A percentile compares a stretch with the other conserved stretches of the same genome.
phyloP scores from a whole-genome alignment of 2,329 filamentous ascomycete genomes.

The Parastagonospora nodorum region DNA sequence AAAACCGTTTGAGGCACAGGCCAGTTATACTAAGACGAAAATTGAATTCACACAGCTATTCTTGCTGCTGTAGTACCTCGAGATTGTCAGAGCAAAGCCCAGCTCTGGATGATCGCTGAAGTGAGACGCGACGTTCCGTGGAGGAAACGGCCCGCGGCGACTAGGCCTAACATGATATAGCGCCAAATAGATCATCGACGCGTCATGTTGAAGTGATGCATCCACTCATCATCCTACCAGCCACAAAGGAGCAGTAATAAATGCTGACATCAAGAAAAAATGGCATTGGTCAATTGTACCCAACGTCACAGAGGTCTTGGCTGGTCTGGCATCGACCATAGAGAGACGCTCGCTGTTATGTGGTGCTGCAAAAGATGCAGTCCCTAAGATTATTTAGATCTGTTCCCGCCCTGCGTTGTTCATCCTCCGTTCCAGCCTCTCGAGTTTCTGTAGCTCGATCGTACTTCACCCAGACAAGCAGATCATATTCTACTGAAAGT shows the following conservation, averaged over 20 bases:
- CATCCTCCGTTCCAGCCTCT: constrained; percentile 1
- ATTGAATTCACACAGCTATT: too few species aligned
- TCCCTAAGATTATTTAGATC: constrained; percentile 18
- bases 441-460: constrained; percentile 1
- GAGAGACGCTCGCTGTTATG: not conserved
- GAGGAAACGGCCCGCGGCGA: too few species aligned
- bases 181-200: constrained; percentile 10
- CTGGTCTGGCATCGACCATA: constrained; percentile 7
- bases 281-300: constrained; percentile 11
- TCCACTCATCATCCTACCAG: constrained; percentile 16
- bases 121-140: too few species aligned
- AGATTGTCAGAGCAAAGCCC: too few species aligned
- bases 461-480: not conserved
- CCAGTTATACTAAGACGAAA: too few species aligned
- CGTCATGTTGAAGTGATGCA: constrained; percentile 24
- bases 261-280: constrained; percentile 36
- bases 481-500: constrained; percentile 14
- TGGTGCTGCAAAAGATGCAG: constrained; percentile 18
- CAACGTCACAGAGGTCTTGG: constrained; percentile 16
- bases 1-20: too few species aligned
- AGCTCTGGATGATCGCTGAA: too few species aligned
- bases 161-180: too few species aligned
- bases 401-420: constrained; percentile 6
- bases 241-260: constrained; percentile 5
- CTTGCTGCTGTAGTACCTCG: too few species aligned